Percentiles rank a stretch among this genome's conserved stretches.
Conservation (phyloP, 352 stramenopile genomes). For the Globisporangium carolinianum region DNA sequence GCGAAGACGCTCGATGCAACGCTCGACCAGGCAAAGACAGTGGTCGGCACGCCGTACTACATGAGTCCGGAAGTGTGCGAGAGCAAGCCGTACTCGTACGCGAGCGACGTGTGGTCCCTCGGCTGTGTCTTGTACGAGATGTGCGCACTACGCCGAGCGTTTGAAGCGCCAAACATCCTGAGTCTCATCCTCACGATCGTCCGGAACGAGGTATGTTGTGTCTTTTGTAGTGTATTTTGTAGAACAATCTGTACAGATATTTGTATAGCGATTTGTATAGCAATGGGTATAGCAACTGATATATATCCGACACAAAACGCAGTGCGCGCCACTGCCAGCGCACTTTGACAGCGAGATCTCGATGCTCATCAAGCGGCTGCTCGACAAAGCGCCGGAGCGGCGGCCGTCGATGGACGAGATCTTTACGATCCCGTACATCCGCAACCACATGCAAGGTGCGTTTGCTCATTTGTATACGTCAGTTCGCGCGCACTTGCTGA, state of each 20-base stretch:
- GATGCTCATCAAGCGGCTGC: conserved; percentile 38
- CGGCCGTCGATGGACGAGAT: conserved; percentile 73
- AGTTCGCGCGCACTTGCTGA: background rate
- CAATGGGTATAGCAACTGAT: conserved; percentile 19
- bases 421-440: conserved; percentile 63
- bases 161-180: conserved; percentile 80
- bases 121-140: conserved; percentile 90
- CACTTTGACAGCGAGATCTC: conserved; percentile 59
- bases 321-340: conserved; percentile 25
- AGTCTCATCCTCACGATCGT: conserved; percentile 82
- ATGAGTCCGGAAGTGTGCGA: conserved; percentile 92
- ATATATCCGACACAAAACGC: too few species aligned
- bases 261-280: background rate
- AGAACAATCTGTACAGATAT: conserved; percentile 22
- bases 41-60: conserved; percentile 92
- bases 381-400: conserved; percentile 57
- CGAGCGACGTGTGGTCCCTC: conserved; percentile 91
- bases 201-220: conserved; percentile 50
- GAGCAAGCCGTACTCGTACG: conserved; percentile 89
- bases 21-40: conserved; percentile 81
- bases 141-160: conserved; percentile 74
- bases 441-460: conserved; percentile 62
- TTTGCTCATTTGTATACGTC: background rate
- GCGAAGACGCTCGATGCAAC: conserved; percentile 80
- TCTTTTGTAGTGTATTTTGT: background rate